Evolutionary conservation across 768 basidiomycete genomes (phyloP), one percentile per base, ranked within the genome.

Genomic region (Leucosporidium yakuticum): DNA sequence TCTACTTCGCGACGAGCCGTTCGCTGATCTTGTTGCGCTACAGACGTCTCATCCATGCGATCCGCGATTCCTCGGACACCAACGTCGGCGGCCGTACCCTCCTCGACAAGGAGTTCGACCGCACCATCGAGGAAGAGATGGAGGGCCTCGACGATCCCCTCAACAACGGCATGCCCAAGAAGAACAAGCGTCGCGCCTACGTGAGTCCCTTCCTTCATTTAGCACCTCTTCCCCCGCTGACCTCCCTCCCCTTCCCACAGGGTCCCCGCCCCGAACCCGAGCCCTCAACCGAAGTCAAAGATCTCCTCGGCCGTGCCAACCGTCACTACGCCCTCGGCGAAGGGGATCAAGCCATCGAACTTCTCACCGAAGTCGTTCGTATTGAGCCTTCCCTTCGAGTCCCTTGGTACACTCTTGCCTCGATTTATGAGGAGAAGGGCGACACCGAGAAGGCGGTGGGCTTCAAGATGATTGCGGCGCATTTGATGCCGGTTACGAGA

Each of bases 311-410:
- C 32, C 86, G 88, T 63, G 94, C 90, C 27, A 94, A 93, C 76
- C 85, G 89, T 74, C 88, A 88, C 4, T 96, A 90, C 77, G 85
- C 94, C 60, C 85, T 88, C 74, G 84, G 81, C 68, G 79, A 90
- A 64, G 79, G 86, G 14, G 79, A 82, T 4, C 83, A 87, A 72
- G 87, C 91, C 1, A 86, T 91, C 47, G 84, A 85, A 25, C 83
- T 87, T 31, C 89, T 93, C 85, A 87, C 88, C 76, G 91, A 98
- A 76, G 90, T 96, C 71, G 91, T 99, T 63, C 85, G 91, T 14
- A 90, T 93, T 64, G 95, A 99, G 77, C 91, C 94, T 3, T 85
- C 89, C 23, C 88, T 91, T 2, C 81, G 83, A 0, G 80, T 85
- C 3, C 89, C 92, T 2, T 99, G 94, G 94, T 85, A 86, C 12